These are phyloP conservation scores for Pterulicium gracile DNA, from an alignment of 1,284 basidiomycete species.

Conservation along the genomic window DNA sequence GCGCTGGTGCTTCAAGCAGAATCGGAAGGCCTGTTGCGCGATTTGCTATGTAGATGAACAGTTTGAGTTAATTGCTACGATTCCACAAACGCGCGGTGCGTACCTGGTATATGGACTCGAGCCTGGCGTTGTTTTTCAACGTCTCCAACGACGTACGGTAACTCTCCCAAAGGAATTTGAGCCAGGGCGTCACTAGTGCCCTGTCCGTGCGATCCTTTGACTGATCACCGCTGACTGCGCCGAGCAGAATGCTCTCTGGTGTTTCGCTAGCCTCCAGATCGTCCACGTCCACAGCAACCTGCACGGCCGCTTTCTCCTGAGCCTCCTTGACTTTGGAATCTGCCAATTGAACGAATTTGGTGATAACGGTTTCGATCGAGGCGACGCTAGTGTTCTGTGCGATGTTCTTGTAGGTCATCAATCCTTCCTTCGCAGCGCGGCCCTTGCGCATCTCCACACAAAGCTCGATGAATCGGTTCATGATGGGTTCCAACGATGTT, in stretches of 20 bases:
- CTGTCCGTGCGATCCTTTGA: constrained; percentile 94
- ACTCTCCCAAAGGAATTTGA: constrained; percentile 98
- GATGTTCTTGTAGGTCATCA: constrained; percentile 96
- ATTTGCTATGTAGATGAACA: constrained; percentile 53
- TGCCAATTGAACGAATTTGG: constrained; percentile 79
- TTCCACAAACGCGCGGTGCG: constrained; percentile 14
- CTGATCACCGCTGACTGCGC: constrained; percentile 84
- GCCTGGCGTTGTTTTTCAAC: constrained; percentile 90
- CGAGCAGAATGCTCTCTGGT: constrained; percentile 83
- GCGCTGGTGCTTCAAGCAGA: constrained; percentile 89
- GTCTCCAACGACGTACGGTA: constrained; percentile 96
- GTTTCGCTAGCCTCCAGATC: constrained; percentile 89
- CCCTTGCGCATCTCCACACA: constrained; percentile 95
- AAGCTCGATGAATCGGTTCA: constrained; percentile 89
- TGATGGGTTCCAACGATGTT: constrained; percentile 88
- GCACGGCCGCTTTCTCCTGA: constrained; percentile 73
- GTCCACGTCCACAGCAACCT: constrained; percentile 70
- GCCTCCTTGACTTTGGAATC: constrained; percentile 85
- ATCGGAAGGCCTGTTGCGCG: constrained; percentile 94
- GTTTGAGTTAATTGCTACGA: neutral
- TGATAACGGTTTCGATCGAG: constrained; percentile 90
- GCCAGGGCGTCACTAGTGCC: constrained; percentile 92
- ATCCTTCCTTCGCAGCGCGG: constrained; percentile 87
- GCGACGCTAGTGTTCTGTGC: constrained; percentile 88
- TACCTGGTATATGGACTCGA: constrained; percentile 94